A percentile compares a stretch with the other conserved stretches of the same genome.
Conservation (phyloP, 257 asterid species). For the Cruciata laevipes region DNA sequence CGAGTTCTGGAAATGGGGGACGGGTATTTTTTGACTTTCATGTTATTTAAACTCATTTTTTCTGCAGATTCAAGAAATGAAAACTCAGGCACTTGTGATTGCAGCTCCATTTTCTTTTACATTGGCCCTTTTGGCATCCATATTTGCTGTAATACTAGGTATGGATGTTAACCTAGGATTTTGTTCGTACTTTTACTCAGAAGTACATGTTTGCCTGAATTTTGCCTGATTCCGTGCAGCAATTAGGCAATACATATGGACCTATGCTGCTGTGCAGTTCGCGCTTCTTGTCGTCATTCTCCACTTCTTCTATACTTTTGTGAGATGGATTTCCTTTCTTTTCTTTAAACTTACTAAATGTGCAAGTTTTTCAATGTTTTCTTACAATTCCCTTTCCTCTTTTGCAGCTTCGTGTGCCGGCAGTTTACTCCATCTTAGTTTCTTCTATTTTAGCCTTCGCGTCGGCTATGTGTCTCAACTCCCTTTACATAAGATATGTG, state of each 20-base stretch:
- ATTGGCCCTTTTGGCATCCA: slow-evolving; percentile 62
- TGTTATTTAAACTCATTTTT: not conserved
- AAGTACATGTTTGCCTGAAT: slow-evolving; percentile 8
- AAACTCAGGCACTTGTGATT: slow-evolving; percentile 51
- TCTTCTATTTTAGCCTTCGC: slow-evolving; percentile 61
- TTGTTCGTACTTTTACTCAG: not conserved
- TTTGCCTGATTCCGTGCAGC: slow-evolving; percentile 46
- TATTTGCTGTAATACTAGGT: slow-evolving; percentile 64
- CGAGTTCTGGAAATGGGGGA: not conserved
- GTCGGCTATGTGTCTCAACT: slow-evolving; percentile 39
- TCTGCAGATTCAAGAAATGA: slow-evolving; percentile 58
- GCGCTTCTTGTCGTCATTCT: slow-evolving; percentile 56
- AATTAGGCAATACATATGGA: slow-evolving; percentile 65
- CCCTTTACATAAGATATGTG: slow-evolving; percentile 36
- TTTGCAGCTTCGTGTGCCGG: slow-evolving; percentile 53
- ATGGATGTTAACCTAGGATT: slow-evolving; percentile 8
- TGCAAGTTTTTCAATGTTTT: not conserved
- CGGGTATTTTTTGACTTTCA: not conserved
- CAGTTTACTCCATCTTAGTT: slow-evolving; percentile 54
- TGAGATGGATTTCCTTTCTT: slow-evolving; percentile 27
- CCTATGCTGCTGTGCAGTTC: slow-evolving; percentile 79
- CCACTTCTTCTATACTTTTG: slow-evolving; percentile 56
- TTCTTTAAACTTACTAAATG: not conserved
- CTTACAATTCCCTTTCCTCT: not conserved
- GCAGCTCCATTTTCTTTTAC: slow-evolving; percentile 83